phyloP scores from a whole-genome alignment of 2,329 filamentous ascomycete genomes.

The Phialophora verrucosa region DNA sequence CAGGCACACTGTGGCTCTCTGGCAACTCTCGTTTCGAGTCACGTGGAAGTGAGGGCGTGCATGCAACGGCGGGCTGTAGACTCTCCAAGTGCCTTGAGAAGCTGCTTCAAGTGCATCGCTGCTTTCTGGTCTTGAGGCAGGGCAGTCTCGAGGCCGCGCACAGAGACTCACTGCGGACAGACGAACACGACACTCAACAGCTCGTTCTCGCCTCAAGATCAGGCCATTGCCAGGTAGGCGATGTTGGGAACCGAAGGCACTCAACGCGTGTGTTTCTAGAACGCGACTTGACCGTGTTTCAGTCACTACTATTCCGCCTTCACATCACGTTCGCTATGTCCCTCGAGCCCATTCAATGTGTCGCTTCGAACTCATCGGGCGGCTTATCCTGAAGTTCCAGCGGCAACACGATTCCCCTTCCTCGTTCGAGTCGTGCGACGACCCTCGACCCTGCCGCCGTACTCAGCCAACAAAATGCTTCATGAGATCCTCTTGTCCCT shows the following conservation, averaged over 20 bases:
- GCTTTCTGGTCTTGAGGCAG: too few species aligned
- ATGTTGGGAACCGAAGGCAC: neutral
- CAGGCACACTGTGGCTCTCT: neutral
- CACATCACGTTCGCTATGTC: conserved; percentile 24
- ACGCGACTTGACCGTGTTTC: conserved; percentile 23
- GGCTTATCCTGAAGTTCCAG: conserved; percentile 51
- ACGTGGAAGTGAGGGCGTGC: too few species aligned
- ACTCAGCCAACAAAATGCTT: conserved; percentile 70
- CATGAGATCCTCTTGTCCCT: conserved; percentile 98
- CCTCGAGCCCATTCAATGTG: conserved; percentile 47
- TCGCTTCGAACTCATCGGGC: conserved; percentile 54
- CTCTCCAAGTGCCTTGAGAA: neutral
- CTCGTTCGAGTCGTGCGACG: conserved; percentile 25
- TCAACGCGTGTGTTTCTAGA: conserved; percentile 4
- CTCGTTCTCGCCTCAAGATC: neutral
- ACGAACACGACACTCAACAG: neutral
- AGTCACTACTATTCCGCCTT: neutral
- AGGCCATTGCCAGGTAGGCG: neutral
- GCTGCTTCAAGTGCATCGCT: neutral
- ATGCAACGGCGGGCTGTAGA: neutral
- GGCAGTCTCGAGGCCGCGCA: neutral
- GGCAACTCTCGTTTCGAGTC: too few species aligned
- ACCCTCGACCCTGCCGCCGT: conserved; percentile 23
- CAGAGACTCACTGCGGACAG: neutral
- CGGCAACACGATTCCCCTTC: conserved; percentile 38